phyloP scores from a whole-genome alignment of 2,329 filamentous ascomycete genomes.

The Fusarium proliferatum region DNA sequence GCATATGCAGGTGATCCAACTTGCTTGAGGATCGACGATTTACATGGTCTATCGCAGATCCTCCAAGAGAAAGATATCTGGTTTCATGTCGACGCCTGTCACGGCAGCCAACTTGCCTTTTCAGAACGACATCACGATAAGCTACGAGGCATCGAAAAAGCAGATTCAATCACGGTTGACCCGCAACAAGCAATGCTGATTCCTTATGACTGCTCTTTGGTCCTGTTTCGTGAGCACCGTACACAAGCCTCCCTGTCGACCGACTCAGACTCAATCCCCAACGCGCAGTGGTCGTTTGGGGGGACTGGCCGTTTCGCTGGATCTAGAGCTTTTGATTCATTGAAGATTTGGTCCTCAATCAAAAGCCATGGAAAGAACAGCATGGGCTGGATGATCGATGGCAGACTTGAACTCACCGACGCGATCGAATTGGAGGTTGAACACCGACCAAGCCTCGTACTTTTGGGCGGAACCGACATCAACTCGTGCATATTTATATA shows the following conservation, averaged over 20 bases:
- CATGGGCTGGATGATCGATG: background rate
- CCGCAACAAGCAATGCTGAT: background rate
- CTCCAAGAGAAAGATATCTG: background rate
- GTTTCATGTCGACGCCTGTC: background rate
- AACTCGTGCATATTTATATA: background rate
- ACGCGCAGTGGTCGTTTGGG: background rate
- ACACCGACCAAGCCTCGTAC: background rate
- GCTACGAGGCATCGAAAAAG: background rate
- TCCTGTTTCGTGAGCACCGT: background rate
- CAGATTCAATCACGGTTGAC: background rate
- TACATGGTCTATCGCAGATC: background rate
- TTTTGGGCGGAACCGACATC: background rate
- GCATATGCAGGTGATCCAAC: background rate
- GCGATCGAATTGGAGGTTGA: background rate
- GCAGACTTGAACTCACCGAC: background rate
- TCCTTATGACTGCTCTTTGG: background rate
- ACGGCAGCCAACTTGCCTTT: background rate
- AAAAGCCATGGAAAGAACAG: background rate
- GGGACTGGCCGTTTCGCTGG: accelerated
- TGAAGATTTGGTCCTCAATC: background rate
- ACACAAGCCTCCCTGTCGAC: accelerated
- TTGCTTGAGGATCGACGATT: background rate
- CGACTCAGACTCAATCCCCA: background rate
- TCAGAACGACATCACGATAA: background rate
- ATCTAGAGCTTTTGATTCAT: background rate